These are phyloP conservation scores for Aspergillus ostianus DNA, from an alignment of 495 filamentous ascomycete genomes.

Conservation along the genomic window DNA sequence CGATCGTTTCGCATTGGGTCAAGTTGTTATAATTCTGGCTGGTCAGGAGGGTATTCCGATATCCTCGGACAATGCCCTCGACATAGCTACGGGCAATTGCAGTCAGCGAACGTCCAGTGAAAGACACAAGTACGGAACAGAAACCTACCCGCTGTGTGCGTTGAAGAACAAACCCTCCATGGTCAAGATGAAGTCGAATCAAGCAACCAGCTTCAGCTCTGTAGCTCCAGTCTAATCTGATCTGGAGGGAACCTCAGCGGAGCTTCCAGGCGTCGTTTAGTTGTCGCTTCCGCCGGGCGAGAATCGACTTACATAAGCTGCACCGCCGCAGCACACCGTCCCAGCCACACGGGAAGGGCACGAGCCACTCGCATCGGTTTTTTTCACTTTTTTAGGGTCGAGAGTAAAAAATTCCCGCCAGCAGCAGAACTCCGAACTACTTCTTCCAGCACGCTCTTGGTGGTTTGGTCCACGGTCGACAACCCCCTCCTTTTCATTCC, in stretches of 20 bases:
- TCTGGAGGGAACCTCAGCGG: constrained; percentile 10
- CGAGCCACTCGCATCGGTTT: constrained; percentile 19
- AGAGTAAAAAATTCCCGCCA: constrained; percentile 27
- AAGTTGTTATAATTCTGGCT: constrained; percentile 91
- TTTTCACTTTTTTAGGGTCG: constrained; percentile 22
- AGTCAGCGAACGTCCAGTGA: constrained; percentile 17
- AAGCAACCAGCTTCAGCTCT: background rate
- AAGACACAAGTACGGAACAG: background rate
- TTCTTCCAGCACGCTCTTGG: constrained; percentile 23
- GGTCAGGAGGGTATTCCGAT: constrained; percentile 90
- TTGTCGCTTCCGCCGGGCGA: constrained; percentile 1
- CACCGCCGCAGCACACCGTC: constrained; percentile 18
- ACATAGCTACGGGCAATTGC: constrained; percentile 63
- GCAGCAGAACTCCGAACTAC: constrained; percentile 10
- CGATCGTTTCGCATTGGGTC: constrained; percentile 97
- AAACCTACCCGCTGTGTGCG: constrained; percentile 80
- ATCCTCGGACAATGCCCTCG: constrained; percentile 94
- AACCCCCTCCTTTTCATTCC: constrained; percentile 19
- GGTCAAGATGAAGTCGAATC: constrained; percentile 16
- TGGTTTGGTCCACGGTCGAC: constrained; percentile 26
- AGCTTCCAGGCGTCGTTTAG: background rate
- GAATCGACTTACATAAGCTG: constrained; percentile 19
- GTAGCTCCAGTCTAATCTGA: background rate
- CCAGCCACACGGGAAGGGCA: background rate
- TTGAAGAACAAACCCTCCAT: constrained; percentile 99